Evolutionary conservation across 1,284 basidiomycete species (phyloP).

Genomic region (Ganoderma lingzhi): DNA sequence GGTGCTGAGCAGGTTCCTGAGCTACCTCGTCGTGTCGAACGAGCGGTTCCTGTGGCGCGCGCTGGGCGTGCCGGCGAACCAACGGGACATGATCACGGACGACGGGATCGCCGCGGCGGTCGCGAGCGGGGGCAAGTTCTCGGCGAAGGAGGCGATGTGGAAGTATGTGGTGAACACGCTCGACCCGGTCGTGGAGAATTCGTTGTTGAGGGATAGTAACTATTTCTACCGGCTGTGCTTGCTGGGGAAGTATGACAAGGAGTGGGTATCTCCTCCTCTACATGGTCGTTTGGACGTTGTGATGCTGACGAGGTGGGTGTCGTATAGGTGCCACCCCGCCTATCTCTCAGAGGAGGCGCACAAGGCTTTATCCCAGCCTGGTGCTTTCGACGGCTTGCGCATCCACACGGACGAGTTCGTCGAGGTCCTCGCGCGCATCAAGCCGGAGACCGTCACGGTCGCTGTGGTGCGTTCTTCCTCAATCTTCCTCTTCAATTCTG

Average conservation of each 20-base stretch:
- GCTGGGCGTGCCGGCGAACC: slow-evolving; percentile 33
- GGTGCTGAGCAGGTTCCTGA: slow-evolving; percentile 30
- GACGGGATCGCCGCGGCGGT: slow-evolving; percentile 26
- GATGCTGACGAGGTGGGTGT: background rate
- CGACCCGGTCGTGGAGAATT: slow-evolving; percentile 35
- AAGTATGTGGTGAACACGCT: slow-evolving; percentile 35
- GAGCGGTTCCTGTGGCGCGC: slow-evolving; percentile 35
- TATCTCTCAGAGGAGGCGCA: slow-evolving; percentile 33
- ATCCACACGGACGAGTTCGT: slow-evolving; percentile 35
- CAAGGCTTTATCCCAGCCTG: slow-evolving; percentile 23
- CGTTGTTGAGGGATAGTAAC: slow-evolving; percentile 29
- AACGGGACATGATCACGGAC: slow-evolving; percentile 34
- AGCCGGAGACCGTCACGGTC: slow-evolving; percentile 32
- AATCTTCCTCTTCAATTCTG: background rate
- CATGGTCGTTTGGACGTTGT: too few species aligned
- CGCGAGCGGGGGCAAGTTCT: slow-evolving; percentile 22
- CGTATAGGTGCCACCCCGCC: slow-evolving; percentile 28
- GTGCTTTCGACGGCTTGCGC: slow-evolving; percentile 33
- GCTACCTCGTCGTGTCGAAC: slow-evolving; percentile 33
- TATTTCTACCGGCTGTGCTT: slow-evolving; percentile 36
- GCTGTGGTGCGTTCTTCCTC: slow-evolving; percentile 25
- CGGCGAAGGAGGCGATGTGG: slow-evolving; percentile 35
- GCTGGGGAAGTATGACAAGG: slow-evolving; percentile 29
- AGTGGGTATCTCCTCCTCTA: slow-evolving; percentile 16
- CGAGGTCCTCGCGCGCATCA: slow-evolving; percentile 33